Percentiles rank a stretch among this genome's conserved stretches.
Evolutionary conservation across 2,329 filamentous ascomycete species (phyloP).

Genomic region (Emmonsiellopsis sp.): DNA sequence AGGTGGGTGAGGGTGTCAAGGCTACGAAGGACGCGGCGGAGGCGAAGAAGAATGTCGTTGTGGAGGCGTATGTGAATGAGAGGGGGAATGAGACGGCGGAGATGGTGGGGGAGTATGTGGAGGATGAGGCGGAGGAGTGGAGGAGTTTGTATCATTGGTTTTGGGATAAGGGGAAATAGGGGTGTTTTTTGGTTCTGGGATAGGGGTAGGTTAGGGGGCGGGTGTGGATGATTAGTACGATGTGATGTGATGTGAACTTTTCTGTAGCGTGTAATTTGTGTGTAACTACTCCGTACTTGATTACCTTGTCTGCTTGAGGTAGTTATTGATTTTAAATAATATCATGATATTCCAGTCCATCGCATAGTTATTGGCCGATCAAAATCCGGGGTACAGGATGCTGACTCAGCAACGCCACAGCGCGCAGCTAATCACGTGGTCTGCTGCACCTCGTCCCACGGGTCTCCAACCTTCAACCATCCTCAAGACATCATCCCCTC

Average conservation of each 20-base stretch:
- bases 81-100: slow-evolving; percentile 38
- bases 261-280: no score
- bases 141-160: slow-evolving; percentile 35
- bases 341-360: not conserved
- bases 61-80: slow-evolving; percentile 24
- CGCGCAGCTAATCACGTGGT: not conserved
- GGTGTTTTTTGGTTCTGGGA: not conserved
- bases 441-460: not conserved
- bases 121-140: slow-evolving; percentile 34
- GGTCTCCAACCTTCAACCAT: not conserved
- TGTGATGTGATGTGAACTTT: not conserved
- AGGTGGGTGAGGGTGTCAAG: slow-evolving; percentile 7
- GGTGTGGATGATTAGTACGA: not conserved
- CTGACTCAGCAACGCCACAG: not conserved
- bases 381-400: not conserved
- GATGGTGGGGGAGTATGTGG: slow-evolving; percentile 37
- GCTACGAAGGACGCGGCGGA: not conserved
- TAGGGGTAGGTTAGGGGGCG: no score
- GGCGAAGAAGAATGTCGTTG: slow-evolving; percentile 8
- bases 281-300: no score
- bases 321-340: not conserved
- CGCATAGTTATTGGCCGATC: not conserved
- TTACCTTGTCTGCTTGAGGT: not conserved
- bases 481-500: not conserved
- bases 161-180: slow-evolving; percentile 29